These are phyloP conservation scores for Seiridium cupressi DNA, from an alignment of 2,329 filamentous ascomycete species.

Conservation along the genomic window DNA sequence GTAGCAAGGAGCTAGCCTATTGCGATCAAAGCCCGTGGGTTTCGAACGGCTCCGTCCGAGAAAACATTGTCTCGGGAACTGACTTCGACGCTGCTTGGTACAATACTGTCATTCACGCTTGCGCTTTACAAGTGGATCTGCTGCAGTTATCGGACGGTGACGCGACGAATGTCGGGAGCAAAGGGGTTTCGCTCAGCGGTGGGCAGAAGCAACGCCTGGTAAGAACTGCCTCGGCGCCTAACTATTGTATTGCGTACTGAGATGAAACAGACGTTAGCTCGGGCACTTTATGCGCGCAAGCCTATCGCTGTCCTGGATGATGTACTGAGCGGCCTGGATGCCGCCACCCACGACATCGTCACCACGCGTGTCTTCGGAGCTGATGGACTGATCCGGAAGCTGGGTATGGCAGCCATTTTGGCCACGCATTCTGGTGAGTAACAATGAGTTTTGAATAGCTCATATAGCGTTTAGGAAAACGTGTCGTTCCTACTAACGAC, in stretches of 20 bases:
- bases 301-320: slow-evolving; percentile 13
- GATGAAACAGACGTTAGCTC: slow-evolving; percentile 13
- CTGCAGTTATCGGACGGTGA: slow-evolving; percentile 18
- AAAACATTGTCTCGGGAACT: slow-evolving; percentile 14
- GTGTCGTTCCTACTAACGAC: not conserved
- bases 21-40: slow-evolving; percentile 17
- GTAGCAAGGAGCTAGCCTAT: slow-evolving; percentile 11
- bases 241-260: slow-evolving; percentile 4
- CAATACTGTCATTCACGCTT: slow-evolving; percentile 14
- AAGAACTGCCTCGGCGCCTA: not conserved
- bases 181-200: slow-evolving; percentile 24
- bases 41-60: slow-evolving; percentile 12
- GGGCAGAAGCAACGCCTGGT: slow-evolving; percentile 21
- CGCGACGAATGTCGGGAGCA: slow-evolving; percentile 21
- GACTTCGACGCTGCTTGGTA: slow-evolving; percentile 12
- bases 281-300: slow-evolving; percentile 15
- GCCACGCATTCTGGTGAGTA: slow-evolving; percentile 10
- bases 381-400: slow-evolving; percentile 5
- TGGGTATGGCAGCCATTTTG: slow-evolving; percentile 6
- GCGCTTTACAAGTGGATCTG: slow-evolving; percentile 13
- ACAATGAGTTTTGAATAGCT: slow-evolving; percentile 10
- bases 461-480: slow-evolving; percentile 11
- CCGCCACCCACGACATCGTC: slow-evolving; percentile 9
- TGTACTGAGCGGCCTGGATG: slow-evolving; percentile 15
- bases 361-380: slow-evolving; percentile 3